Evolutionary conservation across 306 rosid genomes (phyloP), one percentile per base, ranked within the genome.

Genomic region (Neltuma alba): DNA sequence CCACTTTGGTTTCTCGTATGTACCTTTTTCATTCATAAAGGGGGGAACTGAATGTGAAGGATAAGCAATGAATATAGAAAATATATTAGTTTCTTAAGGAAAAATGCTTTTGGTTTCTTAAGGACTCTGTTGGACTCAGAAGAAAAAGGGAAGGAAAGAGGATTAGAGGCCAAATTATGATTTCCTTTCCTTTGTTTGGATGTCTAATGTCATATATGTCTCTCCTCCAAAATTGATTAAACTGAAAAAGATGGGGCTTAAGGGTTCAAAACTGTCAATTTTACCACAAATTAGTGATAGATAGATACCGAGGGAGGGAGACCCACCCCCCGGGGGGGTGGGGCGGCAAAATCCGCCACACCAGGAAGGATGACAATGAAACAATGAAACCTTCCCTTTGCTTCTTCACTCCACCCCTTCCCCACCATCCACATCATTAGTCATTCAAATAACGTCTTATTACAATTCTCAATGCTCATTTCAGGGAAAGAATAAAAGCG

Each of bases 21-120:
- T 44, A 45, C 64, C 23, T 34, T 50, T 23, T 62, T 79, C 23
- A 65, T 79, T 57, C 70, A 65, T 16, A 79, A 36, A 36, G 16
- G 25, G 37, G 12, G 13, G 3, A 8, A 38, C 40, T 30, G 67
- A 69, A 68, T 63, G 27, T 62, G 33, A 81, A 60, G 81, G 67
- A 25, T 72, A 23, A 57, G 8, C 60, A 81, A 4, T 64, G 20
- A 55, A 70, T 66, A 27, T 71, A 80, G 45, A 79, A 70, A 70
- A 34, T 11, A 68, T 30, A 60, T 27, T 62, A 23, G 73, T 47
- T 30, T 37, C 60, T 36, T 77, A 28, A 79, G 44, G 42, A 18
- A 27, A 76, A 70, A 84, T 18, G 64, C 47, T 23, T 10, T 33
- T 55, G 65, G 48, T 48, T 68, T 74, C 41, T 41, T 71, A 70